Evolutionary conservation across 148 eudicot genomes (phyloP).

Genomic region (Nepenthes gracilis): DNA sequence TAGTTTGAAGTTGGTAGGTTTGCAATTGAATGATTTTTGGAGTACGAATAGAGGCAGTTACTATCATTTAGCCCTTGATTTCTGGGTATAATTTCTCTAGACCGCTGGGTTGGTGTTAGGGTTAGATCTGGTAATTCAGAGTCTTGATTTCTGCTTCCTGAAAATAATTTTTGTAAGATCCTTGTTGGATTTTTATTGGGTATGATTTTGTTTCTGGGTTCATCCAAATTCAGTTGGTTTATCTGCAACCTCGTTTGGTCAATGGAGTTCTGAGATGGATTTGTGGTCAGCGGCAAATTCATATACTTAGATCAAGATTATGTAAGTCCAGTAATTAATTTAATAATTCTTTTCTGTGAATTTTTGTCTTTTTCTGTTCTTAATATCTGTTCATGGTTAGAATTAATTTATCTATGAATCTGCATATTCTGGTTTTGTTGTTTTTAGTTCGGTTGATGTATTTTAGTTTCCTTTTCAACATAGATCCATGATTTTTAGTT

Average conservation of each 20-base stretch:
- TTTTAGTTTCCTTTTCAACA: too few species aligned
- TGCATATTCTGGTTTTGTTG: too few species aligned
- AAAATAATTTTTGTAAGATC: conserved; percentile 1
- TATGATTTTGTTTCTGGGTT: conserved; percentile 12
- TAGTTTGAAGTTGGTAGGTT: not conserved
- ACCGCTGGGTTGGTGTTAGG: not conserved
- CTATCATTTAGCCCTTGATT: too few species aligned
- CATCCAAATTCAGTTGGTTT: conserved; percentile 9
- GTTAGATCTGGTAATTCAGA: conserved; percentile 12
- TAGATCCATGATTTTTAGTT: too few species aligned
- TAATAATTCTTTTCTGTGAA: conserved; percentile 4
- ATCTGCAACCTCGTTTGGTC: conserved; percentile 14
- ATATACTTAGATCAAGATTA: conserved; percentile 34
- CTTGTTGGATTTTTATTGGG: not conserved
- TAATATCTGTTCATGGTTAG: conserved; percentile 1
- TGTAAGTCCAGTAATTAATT: conserved; percentile 32
- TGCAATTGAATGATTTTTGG: too few species aligned
- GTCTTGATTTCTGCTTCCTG: not conserved
- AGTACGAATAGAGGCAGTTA: too few species aligned
- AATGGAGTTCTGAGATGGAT: conserved; percentile 32
- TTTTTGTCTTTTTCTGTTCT: not conserved
- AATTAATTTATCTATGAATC: too few species aligned
- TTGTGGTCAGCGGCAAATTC: conserved; percentile 30
- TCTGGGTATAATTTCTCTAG: not conserved
- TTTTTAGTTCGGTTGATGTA: too few species aligned